These are phyloP conservation scores for Massariosphaeria phaeospora DNA, from an alignment of 495 filamentous ascomycete species.

Conservation along the genomic window DNA sequence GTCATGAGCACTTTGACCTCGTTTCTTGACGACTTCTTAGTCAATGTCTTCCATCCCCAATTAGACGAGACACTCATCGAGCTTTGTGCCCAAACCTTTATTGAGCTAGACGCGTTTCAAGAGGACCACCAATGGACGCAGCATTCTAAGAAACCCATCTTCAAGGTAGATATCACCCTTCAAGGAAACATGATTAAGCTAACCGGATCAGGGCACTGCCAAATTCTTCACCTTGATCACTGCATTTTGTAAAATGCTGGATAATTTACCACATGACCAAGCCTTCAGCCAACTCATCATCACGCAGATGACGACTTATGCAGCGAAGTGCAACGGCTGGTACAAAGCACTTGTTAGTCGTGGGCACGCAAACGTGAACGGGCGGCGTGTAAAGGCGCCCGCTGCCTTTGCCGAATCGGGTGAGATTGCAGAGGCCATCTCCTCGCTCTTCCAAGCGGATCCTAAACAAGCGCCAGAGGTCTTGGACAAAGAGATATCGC, in stretches of 20 bases:
- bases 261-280: constrained; percentile 92
- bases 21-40: constrained; percentile 95
- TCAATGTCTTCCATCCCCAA: constrained; percentile 96
- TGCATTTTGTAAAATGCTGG: constrained; percentile 90
- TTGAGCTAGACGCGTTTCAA: constrained; percentile 80
- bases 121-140: constrained; percentile 76
- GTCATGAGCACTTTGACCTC: constrained; percentile 82
- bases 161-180: constrained; percentile 51
- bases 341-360: constrained; percentile 56
- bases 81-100: constrained; percentile 73
- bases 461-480: constrained; percentile 35
- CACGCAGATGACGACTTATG: constrained; percentile 81
- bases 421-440: constrained; percentile 61
- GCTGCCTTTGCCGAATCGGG: constrained; percentile 65
- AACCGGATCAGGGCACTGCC: constrained; percentile 55
- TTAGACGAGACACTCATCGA: constrained; percentile 92
- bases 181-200: background rate
- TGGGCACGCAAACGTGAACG: constrained; percentile 45
- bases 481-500: constrained; percentile 54
- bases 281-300: constrained; percentile 89
- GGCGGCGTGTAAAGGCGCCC: constrained; percentile 60
- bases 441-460: constrained; percentile 54
- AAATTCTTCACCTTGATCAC: constrained; percentile 82
- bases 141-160: constrained; percentile 75
- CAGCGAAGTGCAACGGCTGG: constrained; percentile 85